A percentile compares a stretch with the other conserved stretches of the same genome.
These are phyloP conservation scores for Naganishia randhawae DNA, from an alignment of 768 basidiomycete genomes.

Conservation along the genomic window DNA sequence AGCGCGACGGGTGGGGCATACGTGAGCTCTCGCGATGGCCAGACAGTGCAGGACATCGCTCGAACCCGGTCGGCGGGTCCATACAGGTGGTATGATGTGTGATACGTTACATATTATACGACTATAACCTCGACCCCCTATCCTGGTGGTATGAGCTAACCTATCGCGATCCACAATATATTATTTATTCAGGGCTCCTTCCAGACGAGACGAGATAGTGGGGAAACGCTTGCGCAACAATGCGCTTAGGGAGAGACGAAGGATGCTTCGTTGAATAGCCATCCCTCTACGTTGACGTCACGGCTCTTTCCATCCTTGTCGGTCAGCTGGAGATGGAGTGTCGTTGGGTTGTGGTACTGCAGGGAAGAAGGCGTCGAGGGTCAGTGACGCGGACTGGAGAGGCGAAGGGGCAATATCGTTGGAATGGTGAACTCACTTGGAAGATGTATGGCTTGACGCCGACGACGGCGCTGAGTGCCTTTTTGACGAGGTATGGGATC, in stretches of 20 bases:
- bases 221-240: background rate
- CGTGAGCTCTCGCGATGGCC: too few species aligned
- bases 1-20: too few species aligned
- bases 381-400: background rate
- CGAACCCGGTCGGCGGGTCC: too few species aligned
- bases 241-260: constrained; percentile 63
- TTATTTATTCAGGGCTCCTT: too few species aligned
- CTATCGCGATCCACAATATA: too few species aligned
- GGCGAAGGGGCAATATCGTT: background rate
- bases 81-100: background rate
- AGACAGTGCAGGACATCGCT: too few species aligned
- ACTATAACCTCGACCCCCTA: too few species aligned
- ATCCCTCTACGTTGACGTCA: constrained; percentile 59
- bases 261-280: constrained; percentile 81
- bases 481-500: constrained; percentile 85
- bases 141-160: too few species aligned
- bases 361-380: background rate
- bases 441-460: constrained; percentile 92
- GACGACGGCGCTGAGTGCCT: constrained; percentile 87
- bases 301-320: constrained; percentile 40
- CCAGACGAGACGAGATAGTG: too few species aligned
- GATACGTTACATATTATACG: background rate
- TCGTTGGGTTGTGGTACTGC: constrained; percentile 63
- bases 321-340: constrained; percentile 55
- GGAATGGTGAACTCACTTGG: constrained; percentile 59